Conservation (phyloP, 108 stramenopile species). For the Epithemia pelagica region DNA sequence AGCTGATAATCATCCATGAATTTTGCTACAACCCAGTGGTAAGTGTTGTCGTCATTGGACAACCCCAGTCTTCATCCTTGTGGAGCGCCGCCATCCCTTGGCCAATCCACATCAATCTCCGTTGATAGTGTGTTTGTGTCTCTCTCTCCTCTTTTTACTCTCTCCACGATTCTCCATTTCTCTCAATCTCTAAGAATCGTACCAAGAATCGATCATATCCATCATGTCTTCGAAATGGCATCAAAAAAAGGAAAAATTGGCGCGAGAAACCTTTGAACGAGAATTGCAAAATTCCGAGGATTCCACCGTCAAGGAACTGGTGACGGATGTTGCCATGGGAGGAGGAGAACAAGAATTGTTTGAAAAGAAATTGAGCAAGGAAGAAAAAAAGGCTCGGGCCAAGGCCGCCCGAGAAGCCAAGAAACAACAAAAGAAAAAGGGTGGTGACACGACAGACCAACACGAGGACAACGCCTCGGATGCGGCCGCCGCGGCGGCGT, state of each 20-base stretch:
- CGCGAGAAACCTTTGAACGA: constrained; percentile 48
- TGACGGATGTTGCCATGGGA: constrained; percentile 64
- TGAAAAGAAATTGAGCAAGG: constrained; percentile 76
- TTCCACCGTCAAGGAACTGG: constrained; percentile 25
- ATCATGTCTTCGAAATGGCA: constrained; percentile 60
- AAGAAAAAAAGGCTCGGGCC: constrained; percentile 85
- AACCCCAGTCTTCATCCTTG: too few relatives aligned
- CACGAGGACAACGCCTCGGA: constrained; percentile 44
- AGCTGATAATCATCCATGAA: too few relatives aligned
- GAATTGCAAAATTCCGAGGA: constrained; percentile 33
- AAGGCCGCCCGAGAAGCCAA: constrained; percentile 77
- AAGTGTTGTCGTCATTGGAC: too few relatives aligned
- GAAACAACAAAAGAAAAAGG: constrained; percentile 43
- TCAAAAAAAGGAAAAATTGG: constrained; percentile 67
- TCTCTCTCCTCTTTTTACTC: too few relatives aligned
- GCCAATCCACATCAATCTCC: too few relatives aligned
- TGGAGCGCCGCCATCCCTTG: too few relatives aligned
- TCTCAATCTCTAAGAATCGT: too few relatives aligned
- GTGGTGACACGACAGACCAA: constrained; percentile 35
- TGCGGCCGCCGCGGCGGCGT: constrained; percentile 15
- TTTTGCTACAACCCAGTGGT: too few relatives aligned
- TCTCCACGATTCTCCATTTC: too few relatives aligned
- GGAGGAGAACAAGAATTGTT: constrained; percentile 68
- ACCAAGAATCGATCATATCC: neutral
- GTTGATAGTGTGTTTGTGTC: too few relatives aligned